Conservation (phyloP, 1,284 basidiomycete genomes). For the Trichosporon ovoides region DNA sequence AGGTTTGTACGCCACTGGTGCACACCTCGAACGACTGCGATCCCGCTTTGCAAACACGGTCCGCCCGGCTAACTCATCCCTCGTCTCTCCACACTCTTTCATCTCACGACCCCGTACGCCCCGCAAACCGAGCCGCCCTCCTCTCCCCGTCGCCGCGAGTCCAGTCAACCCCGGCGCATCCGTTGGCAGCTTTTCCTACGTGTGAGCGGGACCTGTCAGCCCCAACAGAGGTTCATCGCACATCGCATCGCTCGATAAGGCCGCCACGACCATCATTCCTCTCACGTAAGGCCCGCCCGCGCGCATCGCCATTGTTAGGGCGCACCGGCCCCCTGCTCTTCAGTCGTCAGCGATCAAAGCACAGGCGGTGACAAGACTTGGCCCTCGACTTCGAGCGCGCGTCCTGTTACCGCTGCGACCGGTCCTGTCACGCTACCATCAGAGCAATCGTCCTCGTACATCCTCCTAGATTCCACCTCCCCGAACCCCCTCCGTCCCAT, state of each 20-base stretch:
- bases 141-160: neutral
- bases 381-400: conserved; percentile 1
- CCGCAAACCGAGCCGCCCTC: neutral
- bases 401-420: conserved; percentile 4
- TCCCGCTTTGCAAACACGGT: conserved; percentile 1
- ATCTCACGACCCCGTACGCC: conserved; percentile 1
- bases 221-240: neutral
- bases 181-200: too few relatives aligned
- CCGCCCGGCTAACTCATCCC: neutral
- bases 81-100: neutral
- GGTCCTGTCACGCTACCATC: neutral
- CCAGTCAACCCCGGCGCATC: too few relatives aligned
- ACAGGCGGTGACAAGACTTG: conserved; percentile 4
- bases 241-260: neutral
- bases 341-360: neutral
- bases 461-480: neutral
- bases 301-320: neutral
- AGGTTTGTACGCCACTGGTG: neutral
- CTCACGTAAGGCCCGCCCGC: neutral
- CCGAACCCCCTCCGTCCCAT: neutral
- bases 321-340: conserved; percentile 2
- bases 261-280: neutral
- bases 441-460: neutral
- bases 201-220: too few relatives aligned
- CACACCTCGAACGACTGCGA: conserved; percentile 1